A percentile compares a stretch with the other conserved stretches of the same genome.
These are phyloP conservation scores for Pinus tabuliformis DNA, from an alignment of 75 land plant species.

Conservation along the genomic window DNA sequence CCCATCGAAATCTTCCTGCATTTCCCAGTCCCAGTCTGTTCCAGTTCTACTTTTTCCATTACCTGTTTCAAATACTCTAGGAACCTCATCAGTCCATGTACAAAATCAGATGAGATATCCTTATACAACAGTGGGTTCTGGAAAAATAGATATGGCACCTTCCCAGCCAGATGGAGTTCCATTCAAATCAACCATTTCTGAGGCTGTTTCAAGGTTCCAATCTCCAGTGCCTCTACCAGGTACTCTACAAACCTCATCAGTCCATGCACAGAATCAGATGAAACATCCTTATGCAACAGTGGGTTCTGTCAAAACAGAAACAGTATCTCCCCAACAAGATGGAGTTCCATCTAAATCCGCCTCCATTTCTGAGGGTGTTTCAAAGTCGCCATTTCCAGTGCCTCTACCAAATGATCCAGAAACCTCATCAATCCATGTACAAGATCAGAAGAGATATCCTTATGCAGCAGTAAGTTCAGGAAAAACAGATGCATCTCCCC, in stretches of 20 bases:
- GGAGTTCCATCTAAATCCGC: background rate
- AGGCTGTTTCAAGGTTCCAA: background rate
- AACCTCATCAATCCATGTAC: background rate
- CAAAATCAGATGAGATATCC: constrained; percentile 1
- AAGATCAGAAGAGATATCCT: background rate
- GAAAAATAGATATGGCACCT: background rate
- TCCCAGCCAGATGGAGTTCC: background rate
- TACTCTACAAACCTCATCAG: background rate
- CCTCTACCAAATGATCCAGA: background rate
- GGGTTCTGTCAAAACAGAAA: background rate
- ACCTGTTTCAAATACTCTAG: background rate
- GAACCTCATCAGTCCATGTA: background rate
- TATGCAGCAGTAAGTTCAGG: background rate
- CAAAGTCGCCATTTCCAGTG: background rate
- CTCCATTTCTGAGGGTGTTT: background rate
- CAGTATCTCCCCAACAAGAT: background rate
- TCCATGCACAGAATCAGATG: background rate
- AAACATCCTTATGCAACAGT: background rate
- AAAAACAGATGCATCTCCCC: background rate
- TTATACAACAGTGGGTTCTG: background rate
- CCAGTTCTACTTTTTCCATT: background rate
- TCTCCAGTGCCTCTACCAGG: background rate
- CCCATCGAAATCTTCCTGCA: background rate
- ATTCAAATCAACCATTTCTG: constrained; percentile 1
- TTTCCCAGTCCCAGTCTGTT: background rate